These are phyloP conservation scores for Potentilla sterilis DNA, from an alignment of 306 rosid genomes.

Conservation along the genomic window DNA sequence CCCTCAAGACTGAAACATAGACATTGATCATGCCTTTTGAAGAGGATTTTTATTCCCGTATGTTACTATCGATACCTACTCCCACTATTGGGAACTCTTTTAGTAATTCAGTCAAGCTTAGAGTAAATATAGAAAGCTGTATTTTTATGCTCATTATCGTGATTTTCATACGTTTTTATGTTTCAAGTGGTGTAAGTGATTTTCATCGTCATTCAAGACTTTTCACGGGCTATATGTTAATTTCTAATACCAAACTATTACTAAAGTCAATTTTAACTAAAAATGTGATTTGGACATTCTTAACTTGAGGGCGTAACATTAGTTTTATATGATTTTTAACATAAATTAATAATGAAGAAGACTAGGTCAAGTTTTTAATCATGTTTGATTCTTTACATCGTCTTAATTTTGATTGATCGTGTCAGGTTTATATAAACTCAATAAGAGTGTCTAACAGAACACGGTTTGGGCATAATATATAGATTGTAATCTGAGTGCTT, in stretches of 20 bases:
- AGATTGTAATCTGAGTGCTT: too few relatives aligned
- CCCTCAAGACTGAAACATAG: neutral
- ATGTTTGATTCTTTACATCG: neutral
- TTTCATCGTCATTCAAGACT: neutral
- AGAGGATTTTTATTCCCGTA: neutral
- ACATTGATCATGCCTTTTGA: neutral
- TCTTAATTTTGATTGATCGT: too few relatives aligned
- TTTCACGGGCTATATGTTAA: neutral
- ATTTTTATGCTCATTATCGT: neutral
- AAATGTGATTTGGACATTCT: neutral
- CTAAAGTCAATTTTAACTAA: neutral
- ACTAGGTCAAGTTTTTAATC: neutral
- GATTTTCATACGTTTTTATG: neutral
- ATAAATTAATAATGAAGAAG: neutral
- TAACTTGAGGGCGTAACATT: neutral
- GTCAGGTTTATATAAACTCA: too few relatives aligned
- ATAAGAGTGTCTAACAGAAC: too few relatives aligned
- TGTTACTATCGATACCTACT: conserved; percentile 32
- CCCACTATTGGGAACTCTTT: conserved; percentile 22
- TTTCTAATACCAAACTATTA: neutral
- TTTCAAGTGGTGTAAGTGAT: neutral
- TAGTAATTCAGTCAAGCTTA: neutral
- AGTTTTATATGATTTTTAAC: neutral
- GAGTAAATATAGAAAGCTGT: neutral
- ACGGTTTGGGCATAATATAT: too few relatives aligned